Percentiles rank a stretch among this genome's conserved stretches.
phyloP scores from a whole-genome alignment of 805 yeast genomes.

The Metschnikowia borealis region DNA sequence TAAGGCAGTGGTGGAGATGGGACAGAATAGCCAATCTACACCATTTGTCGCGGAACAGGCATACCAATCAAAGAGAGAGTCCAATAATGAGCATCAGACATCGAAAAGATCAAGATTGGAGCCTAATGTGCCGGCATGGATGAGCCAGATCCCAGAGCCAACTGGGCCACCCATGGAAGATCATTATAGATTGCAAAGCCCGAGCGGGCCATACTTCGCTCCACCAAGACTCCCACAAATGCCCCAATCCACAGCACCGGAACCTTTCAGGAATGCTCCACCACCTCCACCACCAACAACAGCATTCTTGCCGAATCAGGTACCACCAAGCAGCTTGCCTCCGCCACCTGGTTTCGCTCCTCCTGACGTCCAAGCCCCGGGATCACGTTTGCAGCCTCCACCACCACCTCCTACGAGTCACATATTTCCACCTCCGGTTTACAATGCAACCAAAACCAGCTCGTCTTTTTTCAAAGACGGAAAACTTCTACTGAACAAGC shows the following conservation, averaged over 20 bases:
- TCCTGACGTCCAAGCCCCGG: conserved; percentile 7
- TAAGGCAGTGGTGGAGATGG: conserved; percentile 32
- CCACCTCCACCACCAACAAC: conserved; percentile 4
- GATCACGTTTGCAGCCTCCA: conserved; percentile 4
- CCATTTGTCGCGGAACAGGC: neutral
- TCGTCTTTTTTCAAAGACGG: conserved; percentile 1
- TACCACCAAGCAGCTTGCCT: conserved; percentile 9
- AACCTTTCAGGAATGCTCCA: neutral
- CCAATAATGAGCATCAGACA: neutral
- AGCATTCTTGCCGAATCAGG: neutral
- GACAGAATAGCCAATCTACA: neutral
- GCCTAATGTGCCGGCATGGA: neutral
- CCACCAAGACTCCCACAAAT: neutral
- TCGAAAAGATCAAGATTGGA: conserved; percentile 2
- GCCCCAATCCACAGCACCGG: neutral
- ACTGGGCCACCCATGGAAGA: neutral
- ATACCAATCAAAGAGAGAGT: neutral
- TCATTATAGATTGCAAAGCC: neutral
- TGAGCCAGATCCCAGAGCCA: neutral
- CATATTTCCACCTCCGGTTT: neutral
- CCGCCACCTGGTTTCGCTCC: conserved; percentile 12
- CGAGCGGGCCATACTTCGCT: neutral
- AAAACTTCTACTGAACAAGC: neutral
- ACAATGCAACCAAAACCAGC: neutral
- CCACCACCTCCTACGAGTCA: conserved; percentile 1